Conservation (phyloP, 306 rosid genomes). For the Luffa aegyptiaca region DNA sequence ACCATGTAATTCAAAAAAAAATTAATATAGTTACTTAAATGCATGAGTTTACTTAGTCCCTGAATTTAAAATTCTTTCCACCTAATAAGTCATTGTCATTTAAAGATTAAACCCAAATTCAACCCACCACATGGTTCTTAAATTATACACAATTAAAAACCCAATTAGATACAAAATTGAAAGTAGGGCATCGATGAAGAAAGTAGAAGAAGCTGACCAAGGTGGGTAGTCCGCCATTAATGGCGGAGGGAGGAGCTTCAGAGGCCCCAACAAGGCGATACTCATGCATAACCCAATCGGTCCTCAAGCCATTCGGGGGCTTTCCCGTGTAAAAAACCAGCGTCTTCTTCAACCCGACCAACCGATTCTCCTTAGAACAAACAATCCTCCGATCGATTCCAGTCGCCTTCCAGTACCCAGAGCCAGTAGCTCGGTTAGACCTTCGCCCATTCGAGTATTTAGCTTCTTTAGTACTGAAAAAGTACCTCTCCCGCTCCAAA, state of each 20-base stretch:
- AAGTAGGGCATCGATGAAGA: background rate
- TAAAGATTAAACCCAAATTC: background rate
- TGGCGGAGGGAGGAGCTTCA: background rate
- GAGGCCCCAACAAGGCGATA: background rate
- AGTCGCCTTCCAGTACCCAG: constrained; percentile 68
- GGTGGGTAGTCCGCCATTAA: background rate
- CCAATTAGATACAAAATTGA: too few species aligned
- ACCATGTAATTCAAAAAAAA: too few species aligned
- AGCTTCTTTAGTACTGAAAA: constrained; percentile 49
- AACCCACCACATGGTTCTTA: too few species aligned
- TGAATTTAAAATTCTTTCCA: too few species aligned
- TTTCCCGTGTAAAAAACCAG: constrained; percentile 5
- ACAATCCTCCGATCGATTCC: constrained; percentile 33
- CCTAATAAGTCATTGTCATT: too few species aligned
- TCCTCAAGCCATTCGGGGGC: background rate
- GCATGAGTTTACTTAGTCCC: too few species aligned
- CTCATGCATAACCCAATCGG: constrained; percentile 15
- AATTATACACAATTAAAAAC: too few species aligned
- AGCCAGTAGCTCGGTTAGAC: constrained; percentile 63
- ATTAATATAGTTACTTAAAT: too few species aligned
- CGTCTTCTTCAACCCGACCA: constrained; percentile 1
- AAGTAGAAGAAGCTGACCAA: background rate
- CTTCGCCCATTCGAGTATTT: constrained; percentile 59
- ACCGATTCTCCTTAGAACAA: background rate
- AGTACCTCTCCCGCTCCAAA: constrained; percentile 60